phyloP scores from a whole-genome alignment of 805 yeast species.

The Hanseniaspora hatyaiensis region DNA sequence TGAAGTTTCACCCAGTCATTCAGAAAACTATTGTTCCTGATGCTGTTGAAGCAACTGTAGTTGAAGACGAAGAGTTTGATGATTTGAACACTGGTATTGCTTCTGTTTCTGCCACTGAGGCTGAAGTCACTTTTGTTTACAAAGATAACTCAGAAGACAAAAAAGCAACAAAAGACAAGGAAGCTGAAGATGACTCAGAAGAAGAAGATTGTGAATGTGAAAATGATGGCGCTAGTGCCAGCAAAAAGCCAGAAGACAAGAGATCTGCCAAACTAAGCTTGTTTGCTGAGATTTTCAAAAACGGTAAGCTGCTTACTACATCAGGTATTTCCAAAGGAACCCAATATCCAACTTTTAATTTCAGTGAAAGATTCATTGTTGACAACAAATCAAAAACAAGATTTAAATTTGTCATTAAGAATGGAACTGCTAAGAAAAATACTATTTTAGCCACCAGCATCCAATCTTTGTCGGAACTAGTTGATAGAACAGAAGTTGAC shows the following conservation, averaged over 20 bases:
- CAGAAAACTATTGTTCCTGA: constrained; percentile 50
- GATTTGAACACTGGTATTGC: constrained; percentile 90
- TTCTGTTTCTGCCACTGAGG: constrained; percentile 39
- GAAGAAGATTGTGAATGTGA: constrained; percentile 21
- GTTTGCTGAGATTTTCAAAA: constrained; percentile 59
- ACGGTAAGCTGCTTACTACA: constrained; percentile 46
- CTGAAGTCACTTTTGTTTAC: constrained; percentile 25
- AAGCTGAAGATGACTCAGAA: constrained; percentile 29
- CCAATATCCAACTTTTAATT: constrained; percentile 57
- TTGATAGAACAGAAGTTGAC: constrained; percentile 69
- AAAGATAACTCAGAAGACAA: constrained; percentile 20
- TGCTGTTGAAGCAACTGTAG: constrained; percentile 68
- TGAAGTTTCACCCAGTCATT: constrained; percentile 66
- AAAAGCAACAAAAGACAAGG: constrained; percentile 31
- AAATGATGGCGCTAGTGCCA: not conserved
- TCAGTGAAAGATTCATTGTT: constrained; percentile 53
- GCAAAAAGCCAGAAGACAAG: constrained; percentile 13
- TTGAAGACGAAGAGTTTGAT: constrained; percentile 4
- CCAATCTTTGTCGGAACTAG: constrained; percentile 49
- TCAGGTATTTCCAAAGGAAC: constrained; percentile 47
- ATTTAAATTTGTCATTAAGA: constrained; percentile 54
- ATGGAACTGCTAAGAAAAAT: constrained; percentile 42
- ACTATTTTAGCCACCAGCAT: constrained; percentile 44
- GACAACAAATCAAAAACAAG: constrained; percentile 61
- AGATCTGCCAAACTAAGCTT: constrained; percentile 45